A percentile compares a stretch with the other conserved stretches of the same genome.
Conservation (phyloP, 2,329 filamentous ascomycete genomes). For the Ceratocystiopsis sp. region DNA sequence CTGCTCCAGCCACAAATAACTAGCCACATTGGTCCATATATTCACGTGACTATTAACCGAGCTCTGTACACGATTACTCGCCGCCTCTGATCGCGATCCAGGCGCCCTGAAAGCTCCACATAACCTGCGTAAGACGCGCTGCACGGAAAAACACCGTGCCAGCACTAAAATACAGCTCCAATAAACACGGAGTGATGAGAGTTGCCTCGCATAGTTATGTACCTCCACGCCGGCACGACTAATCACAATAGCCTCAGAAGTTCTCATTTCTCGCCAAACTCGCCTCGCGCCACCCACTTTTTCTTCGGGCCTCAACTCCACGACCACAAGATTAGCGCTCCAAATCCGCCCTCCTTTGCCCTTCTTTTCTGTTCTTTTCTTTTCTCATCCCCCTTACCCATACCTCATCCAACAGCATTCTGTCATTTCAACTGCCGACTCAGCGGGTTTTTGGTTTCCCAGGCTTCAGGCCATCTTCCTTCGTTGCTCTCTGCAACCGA, state of each 20-base stretch:
- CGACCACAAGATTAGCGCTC: neutral
- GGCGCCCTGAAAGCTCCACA: too few species aligned
- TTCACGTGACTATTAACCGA: neutral
- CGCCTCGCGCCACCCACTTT: conserved; percentile 3
- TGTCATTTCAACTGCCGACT: too few species aligned
- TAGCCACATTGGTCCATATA: neutral
- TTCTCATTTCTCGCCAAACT: conserved; percentile 1
- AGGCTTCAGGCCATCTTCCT: too few species aligned
- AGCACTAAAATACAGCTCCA: too few species aligned
- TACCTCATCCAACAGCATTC: too few species aligned
- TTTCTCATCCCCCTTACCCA: neutral
- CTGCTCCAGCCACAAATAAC: conserved; percentile 1
- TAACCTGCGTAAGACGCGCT: neutral
- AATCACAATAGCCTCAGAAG: conserved; percentile 6
- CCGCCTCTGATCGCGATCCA: too few species aligned
- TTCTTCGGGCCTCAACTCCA: neutral
- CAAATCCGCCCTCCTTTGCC: neutral
- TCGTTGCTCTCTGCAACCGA: too few species aligned
- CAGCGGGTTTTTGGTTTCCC: too few species aligned
- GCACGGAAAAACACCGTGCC: too few species aligned
- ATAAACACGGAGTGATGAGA: too few species aligned
- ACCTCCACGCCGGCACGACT: neutral
- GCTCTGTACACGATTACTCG: too few species aligned
- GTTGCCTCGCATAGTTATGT: too few species aligned
- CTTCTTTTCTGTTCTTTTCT: neutral